Percentiles rank a stretch among this genome's conserved stretches.
These are phyloP conservation scores for Odonthalia washingtoniensis DNA, from an alignment of 31 red algal genomes.

Conservation along the genomic window DNA sequence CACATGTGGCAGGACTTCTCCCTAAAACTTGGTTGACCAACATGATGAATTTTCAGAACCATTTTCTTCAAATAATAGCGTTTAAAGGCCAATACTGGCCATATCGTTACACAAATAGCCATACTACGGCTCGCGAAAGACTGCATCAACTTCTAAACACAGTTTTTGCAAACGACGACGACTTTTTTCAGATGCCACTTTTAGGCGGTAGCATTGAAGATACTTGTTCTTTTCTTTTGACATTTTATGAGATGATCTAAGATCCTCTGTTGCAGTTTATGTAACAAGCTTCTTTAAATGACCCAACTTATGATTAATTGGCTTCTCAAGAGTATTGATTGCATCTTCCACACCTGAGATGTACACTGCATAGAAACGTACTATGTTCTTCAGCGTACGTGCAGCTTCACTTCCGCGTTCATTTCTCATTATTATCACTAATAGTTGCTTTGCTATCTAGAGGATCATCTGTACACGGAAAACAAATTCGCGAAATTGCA, in stretches of 20 bases:
- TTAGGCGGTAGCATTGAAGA: slow-evolving; percentile 82
- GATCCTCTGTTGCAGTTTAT: slow-evolving; percentile 53
- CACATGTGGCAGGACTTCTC: neutral
- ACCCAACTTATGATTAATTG: slow-evolving; percentile 50
- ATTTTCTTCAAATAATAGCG: neutral
- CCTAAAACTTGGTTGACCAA: neutral
- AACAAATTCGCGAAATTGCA: slow-evolving; percentile 77
- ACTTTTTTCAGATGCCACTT: slow-evolving; percentile 65
- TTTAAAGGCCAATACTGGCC: slow-evolving; percentile 38
- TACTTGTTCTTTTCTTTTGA: slow-evolving; percentile 56
- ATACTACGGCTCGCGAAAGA: slow-evolving; percentile 65
- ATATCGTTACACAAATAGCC: slow-evolving; percentile 39
- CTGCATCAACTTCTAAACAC: slow-evolving; percentile 75
- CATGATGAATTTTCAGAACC: neutral
- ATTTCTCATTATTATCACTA: neutral
- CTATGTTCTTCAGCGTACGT: neutral
- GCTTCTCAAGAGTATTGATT: slow-evolving; percentile 11
- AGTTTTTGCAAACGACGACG: slow-evolving; percentile 80
- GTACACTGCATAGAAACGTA: slow-evolving; percentile 48
- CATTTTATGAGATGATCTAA: slow-evolving; percentile 56
- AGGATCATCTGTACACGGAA: slow-evolving; percentile 60
- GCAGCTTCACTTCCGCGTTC: neutral
- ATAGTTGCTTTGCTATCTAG: slow-evolving; percentile 34
- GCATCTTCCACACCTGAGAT: slow-evolving; percentile 9
- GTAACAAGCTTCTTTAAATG: slow-evolving; percentile 66